A percentile compares a stretch with the other conserved stretches of the same genome.
These are phyloP conservation scores for Acanthamoeba castellanii DNA, from an alignment of 208 protist genomes.

Conservation along the genomic window DNA sequence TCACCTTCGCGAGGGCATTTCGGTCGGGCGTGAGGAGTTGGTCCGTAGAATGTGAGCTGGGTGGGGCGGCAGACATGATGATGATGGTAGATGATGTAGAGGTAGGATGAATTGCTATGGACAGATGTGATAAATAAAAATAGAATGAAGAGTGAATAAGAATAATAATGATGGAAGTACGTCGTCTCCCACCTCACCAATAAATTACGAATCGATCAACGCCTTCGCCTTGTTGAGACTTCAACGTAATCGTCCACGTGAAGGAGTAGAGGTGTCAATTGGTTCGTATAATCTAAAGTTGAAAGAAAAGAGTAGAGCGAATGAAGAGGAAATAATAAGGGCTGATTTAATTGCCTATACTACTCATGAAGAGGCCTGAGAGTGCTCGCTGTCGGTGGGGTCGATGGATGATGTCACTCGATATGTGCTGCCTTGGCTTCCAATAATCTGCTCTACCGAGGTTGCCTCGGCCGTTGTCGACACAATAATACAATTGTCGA, in stretches of 20 bases:
- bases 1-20: not conserved
- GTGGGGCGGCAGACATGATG: not conserved
- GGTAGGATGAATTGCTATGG: not conserved
- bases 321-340: not conserved
- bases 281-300: not conserved
- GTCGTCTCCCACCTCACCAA: not conserved
- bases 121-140: not conserved
- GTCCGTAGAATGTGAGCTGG: not conserved
- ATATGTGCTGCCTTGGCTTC: not conserved
- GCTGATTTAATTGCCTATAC: conserved; percentile 17
- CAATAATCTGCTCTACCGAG: not conserved
- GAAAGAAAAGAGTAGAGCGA: not conserved
- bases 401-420: not conserved
- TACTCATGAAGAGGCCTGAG: not conserved
- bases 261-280: not conserved
- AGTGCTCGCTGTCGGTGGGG: not conserved
- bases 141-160: not conserved
- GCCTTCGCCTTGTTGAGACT: conserved; percentile 21
- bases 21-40: not conserved
- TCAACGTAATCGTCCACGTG: conserved; percentile 16
- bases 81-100: not conserved
- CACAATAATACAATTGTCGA: not conserved
- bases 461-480: not conserved
- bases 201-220: conserved; percentile 10
- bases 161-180: not conserved